Base-by-base conservation (phyloP, 164 flowering plant species). In the Litsea cubeba region DNA sequence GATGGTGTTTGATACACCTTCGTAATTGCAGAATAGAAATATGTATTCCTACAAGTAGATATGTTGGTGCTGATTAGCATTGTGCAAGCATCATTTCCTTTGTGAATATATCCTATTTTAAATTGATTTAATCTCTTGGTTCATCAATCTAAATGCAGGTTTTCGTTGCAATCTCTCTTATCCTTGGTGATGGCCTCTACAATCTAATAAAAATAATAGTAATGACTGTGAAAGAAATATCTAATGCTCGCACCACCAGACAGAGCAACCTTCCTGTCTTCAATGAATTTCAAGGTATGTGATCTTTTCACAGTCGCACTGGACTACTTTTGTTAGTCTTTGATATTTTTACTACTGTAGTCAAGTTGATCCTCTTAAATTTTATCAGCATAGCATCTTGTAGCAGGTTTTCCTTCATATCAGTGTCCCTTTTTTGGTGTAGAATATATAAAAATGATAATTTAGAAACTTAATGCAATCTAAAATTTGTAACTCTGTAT, bases 101-200 rank as follows among this genome's bases (percentile, higher is more conserved):
- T 40, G 46, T 40, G 46, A 40, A 40, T 5, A 8, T 5, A 25
- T 57, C 17, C 5, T 26, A 18, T 71, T 60, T 35, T 50, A 7
- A n/a, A 71, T 40, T 24, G 3, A 58, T 46, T 7, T 7, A 5
- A 54, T 54, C n/a, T 54, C 60, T 28, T 63, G 25, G 32, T 63
- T 24, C 46, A 66, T 11, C 57, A 22, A 68, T 72, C 71, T 40
- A 10, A 74, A 35, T 77, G 72, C 87, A 95, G 99, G 99, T 95
- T 62, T 95, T 95, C 78, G 87, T 95, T 65, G 91, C 99, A 62
- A 92, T 92, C 63, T 62, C 97, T 65, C 88, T 95, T 62, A 89
- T 96, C 69, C 94, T 96, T 64, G 98, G 99, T 8, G 99, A 96
- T 83, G 98, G 99, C 57, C 84, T 96, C 54, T 96, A 96, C 81